Evolutionary conservation across 2,329 filamentous ascomycete genomes (phyloP).

Genomic region (Coleophoma crateriformis): DNA sequence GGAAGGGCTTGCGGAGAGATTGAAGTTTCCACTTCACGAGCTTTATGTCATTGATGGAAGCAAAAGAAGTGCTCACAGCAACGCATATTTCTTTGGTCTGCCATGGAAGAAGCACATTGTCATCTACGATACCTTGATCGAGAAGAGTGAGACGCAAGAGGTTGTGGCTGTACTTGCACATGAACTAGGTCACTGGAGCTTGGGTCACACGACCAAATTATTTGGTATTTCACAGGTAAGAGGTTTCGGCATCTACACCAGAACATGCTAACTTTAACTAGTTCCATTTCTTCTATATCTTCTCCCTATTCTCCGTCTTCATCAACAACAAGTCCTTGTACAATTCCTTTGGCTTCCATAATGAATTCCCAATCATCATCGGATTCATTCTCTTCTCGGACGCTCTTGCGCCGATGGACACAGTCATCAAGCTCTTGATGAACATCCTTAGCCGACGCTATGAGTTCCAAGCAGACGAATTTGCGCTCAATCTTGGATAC

Average conservation of each 20-base stretch:
- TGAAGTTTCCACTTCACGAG: slow-evolving; percentile 89
- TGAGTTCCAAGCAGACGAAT: slow-evolving; percentile 93
- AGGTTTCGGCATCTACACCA: neutral
- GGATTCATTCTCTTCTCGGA: slow-evolving; percentile 98
- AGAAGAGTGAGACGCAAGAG: slow-evolving; percentile 88
- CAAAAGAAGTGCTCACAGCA: slow-evolving; percentile 83
- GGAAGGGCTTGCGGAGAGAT: slow-evolving; percentile 73
- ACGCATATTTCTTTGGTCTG: slow-evolving; percentile 93
- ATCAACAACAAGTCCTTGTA: slow-evolving; percentile 93
- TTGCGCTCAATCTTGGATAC: slow-evolving; percentile 82
- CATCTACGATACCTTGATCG: slow-evolving; percentile 95
- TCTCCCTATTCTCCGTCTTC: slow-evolving; percentile 93
- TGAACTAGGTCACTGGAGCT: slow-evolving; percentile 94
- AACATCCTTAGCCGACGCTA: slow-evolving; percentile 92
- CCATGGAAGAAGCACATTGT: slow-evolving; percentile 99
- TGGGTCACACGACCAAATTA: slow-evolving; percentile 89
- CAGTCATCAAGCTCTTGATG: slow-evolving; percentile 91
- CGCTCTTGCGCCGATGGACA: slow-evolving; percentile 89
- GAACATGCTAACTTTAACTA: slow-evolving; percentile 35
- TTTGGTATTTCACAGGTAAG: slow-evolving; percentile 78
- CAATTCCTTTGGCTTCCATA: slow-evolving; percentile 81
- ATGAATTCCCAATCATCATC: slow-evolving; percentile 84
- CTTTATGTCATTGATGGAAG: slow-evolving; percentile 92
- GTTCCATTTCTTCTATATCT: slow-evolving; percentile 94
- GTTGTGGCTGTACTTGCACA: slow-evolving; percentile 93